Conservation (phyloP, 2,329 filamentous ascomycete species). For the Epicoccum sorghinum region DNA sequence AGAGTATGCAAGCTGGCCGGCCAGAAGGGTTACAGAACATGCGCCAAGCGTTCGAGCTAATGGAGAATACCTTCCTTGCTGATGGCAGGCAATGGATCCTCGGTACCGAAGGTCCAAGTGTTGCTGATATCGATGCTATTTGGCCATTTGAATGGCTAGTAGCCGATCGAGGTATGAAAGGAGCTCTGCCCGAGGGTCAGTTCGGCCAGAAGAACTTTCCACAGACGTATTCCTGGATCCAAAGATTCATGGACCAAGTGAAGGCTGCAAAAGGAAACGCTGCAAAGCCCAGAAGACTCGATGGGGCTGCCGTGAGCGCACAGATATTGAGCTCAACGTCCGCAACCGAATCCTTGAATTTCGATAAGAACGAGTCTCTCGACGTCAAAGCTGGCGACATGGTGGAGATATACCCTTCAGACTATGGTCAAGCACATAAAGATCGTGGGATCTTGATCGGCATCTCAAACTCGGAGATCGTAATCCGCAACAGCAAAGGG, state of each 20-base stretch:
- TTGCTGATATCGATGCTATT: conserved; percentile 73
- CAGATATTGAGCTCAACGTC: conserved; percentile 53
- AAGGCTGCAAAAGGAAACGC: conserved; percentile 47
- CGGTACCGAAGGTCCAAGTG: conserved; percentile 56
- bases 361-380: conserved; percentile 60
- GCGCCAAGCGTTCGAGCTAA: conserved; percentile 59
- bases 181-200: conserved; percentile 59
- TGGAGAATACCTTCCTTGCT: conserved; percentile 67
- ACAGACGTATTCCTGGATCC: conserved; percentile 68
- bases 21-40: conserved; percentile 65
- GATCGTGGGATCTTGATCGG: conserved; percentile 37
- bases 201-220: conserved; percentile 64
- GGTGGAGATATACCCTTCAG: conserved; percentile 53
- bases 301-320: conserved; percentile 44
- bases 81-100: conserved; percentile 73
- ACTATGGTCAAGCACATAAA: conserved; percentile 40
- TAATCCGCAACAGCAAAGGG: conserved; percentile 33
- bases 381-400: conserved; percentile 59
- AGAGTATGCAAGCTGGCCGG: conserved; percentile 50
- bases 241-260: conserved; percentile 61
- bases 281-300: conserved; percentile 52
- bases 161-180: conserved; percentile 51
- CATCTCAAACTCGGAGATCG: conserved; percentile 35
- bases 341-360: conserved; percentile 52
- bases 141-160: conserved; percentile 73